Base-by-base conservation (phyloP, 257 asterid species). In the Parsonsia alboflavescens region DNA sequence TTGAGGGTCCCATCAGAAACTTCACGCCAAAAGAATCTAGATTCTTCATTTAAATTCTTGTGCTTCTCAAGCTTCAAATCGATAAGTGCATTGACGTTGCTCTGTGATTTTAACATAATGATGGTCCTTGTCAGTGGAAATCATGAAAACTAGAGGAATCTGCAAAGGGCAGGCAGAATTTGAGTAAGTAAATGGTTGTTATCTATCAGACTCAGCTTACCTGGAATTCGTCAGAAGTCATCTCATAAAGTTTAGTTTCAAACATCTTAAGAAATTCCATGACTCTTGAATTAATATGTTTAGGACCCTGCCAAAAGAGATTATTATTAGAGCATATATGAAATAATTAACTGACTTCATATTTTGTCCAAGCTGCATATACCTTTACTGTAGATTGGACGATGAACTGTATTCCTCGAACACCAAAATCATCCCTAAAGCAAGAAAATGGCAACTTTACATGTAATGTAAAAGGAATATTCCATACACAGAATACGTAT, bases 31-130 rank as follows among this genome's bases (percentile, higher is more conserved):
- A 54, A 95, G 82, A 85, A 89, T 44, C 82, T 79, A 65, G 96
- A 87, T 81, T 92, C 99, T 83, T 95, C 99, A 33, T 84, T 86
- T 81, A 95, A 80, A 77, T 92, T 95, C 80, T 95, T 95, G 87
- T 89, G 93, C 88, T 92, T 95, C 88, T 95, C 99, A 72, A 95
- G 96, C 90, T 95, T 95, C 90, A 88, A 83, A 69, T 95, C 96
- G 44, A 95, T 82, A 46, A 95, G 96, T 45, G 97, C 93, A 83
- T 80, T 89, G 67, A 90, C 89, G 16, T 90, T 92, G 84, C 87
- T 92, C 99, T 95, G 91, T 41, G 61, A 63, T 72, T 76, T 30
- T 82, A 54, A 17, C 65, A 78, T 22, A 67, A 58, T 64, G 75
- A 82, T 71, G 63, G 57, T 72, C 62, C 52, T 73, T 67, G 82